A percentile compares a stretch with the other conserved stretches of the same genome.
Conservation (phyloP, 2,329 filamentous ascomycete genomes). For the Grosmannia serpens region DNA sequence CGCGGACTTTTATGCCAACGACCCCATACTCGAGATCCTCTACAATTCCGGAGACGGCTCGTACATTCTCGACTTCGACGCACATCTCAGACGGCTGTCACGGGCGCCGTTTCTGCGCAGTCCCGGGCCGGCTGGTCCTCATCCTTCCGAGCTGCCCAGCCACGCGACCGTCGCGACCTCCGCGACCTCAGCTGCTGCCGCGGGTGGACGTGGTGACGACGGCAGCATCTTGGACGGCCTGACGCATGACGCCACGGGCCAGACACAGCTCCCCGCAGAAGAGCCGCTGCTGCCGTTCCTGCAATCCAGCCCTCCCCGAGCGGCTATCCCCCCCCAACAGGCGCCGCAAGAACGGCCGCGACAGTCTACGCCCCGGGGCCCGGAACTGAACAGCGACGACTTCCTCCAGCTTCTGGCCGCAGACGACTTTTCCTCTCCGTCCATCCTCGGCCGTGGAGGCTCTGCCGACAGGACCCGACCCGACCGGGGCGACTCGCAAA, state of each 20-base stretch:
- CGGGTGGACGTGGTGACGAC: background rate
- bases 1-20: background rate
- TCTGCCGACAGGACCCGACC: background rate
- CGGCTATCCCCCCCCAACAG: background rate
- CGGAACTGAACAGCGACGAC: slow-evolving; percentile 1
- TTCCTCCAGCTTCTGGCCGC: background rate
- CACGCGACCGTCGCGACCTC: background rate
- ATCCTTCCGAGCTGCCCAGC: background rate
- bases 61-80: background rate
- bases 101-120: background rate
- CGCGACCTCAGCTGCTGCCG: background rate
- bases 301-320: background rate
- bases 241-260: background rate
- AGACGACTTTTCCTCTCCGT: slow-evolving; percentile 6
- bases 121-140: background rate
- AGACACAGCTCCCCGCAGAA: background rate
- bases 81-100: background rate
- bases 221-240: background rate
- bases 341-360: background rate
- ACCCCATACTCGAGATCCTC: background rate
- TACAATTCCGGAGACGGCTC: background rate
- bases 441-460: background rate
- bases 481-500: background rate
- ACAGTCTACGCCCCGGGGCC: background rate
- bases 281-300: background rate